phyloP scores from a whole-genome alignment of 768 basidiomycete species.

The Russula olivacea region DNA sequence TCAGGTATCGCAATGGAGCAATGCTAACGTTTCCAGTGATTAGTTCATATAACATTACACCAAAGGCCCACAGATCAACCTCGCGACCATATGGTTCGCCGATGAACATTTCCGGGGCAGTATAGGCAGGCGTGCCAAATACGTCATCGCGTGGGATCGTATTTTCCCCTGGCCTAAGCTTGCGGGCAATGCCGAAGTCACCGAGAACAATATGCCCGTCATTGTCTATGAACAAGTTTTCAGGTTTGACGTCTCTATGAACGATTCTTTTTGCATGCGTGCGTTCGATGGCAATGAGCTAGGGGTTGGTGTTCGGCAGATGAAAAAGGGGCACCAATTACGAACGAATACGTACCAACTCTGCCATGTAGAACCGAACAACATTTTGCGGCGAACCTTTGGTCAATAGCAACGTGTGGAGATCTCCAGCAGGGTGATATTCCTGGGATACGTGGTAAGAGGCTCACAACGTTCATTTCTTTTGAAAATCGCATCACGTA shows the following conservation, averaged over 20 bases:
- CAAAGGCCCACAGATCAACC: conserved; percentile 21
- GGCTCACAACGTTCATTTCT: too few relatives aligned
- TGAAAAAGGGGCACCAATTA: neutral
- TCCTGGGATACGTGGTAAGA: conserved; percentile 5
- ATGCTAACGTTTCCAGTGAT: conserved; percentile 13
- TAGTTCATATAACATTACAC: conserved; percentile 22
- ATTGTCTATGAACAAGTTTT: conserved; percentile 19
- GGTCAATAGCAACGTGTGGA: conserved; percentile 10
- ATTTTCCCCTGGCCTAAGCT: conserved; percentile 3
- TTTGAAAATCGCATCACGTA: neutral
- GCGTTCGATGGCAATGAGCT: conserved; percentile 20
- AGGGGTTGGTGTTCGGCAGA: neutral
- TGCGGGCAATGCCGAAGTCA: conserved; percentile 17
- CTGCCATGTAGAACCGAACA: conserved; percentile 23
- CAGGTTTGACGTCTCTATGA: conserved; percentile 20
- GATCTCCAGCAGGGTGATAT: conserved; percentile 21
- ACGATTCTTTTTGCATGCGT: conserved; percentile 15
- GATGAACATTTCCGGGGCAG: conserved; percentile 16
- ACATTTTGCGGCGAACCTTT: conserved; percentile 9
- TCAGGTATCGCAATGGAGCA: neutral
- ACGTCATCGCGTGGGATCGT: conserved; percentile 11
- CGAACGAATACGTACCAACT: conserved; percentile 9
- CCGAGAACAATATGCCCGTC: conserved; percentile 22
- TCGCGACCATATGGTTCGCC: conserved; percentile 17
- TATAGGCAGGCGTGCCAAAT: conserved; percentile 22